These are phyloP conservation scores for Naganishia antarctica DNA, from an alignment of 768 basidiomycete genomes.

Conservation along the genomic window DNA sequence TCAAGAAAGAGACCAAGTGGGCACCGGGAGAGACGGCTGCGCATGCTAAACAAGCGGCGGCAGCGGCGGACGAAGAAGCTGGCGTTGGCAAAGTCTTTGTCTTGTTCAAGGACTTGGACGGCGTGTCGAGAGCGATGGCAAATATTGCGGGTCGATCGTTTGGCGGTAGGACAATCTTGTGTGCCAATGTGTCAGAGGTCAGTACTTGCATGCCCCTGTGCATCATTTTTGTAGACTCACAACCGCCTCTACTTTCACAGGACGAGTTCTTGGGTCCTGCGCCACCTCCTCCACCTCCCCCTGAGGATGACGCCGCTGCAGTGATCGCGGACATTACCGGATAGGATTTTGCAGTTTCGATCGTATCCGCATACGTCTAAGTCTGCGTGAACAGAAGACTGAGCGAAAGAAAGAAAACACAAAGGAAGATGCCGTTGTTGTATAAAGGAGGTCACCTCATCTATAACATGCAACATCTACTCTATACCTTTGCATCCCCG, in stretches of 20 bases:
- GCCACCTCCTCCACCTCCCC: conserved; percentile 45
- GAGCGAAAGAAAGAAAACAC: not conserved
- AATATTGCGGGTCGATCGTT: conserved; percentile 54
- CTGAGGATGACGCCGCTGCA: conserved; percentile 44
- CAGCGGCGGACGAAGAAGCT: conserved; percentile 62
- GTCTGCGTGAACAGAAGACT: not conserved
- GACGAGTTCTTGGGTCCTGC: conserved; percentile 45
- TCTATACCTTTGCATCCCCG: too few relatives aligned
- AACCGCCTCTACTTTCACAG: conserved; percentile 32
- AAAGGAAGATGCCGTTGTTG: too few relatives aligned
- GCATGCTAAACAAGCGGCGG: conserved; percentile 75
- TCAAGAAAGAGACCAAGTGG: conserved; percentile 54
- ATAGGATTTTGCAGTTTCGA: conserved; percentile 25
- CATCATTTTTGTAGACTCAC: not conserved
- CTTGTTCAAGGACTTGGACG: conserved; percentile 63
- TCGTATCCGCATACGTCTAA: conserved; percentile 34
- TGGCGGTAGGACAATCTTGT: conserved; percentile 48
- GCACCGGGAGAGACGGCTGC: conserved; percentile 36
- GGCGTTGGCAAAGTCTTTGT: conserved; percentile 97
- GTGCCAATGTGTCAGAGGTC: conserved; percentile 46
- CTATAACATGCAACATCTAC: not conserved
- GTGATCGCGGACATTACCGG: conserved; percentile 46
- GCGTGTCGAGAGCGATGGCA: conserved; percentile 70
- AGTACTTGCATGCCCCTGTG: conserved; percentile 20
- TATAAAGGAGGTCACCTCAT: not conserved